Evolutionary conservation across 2,329 filamentous ascomycete genomes (phyloP).

Genomic region (Blastomyces gilchristii): DNA sequence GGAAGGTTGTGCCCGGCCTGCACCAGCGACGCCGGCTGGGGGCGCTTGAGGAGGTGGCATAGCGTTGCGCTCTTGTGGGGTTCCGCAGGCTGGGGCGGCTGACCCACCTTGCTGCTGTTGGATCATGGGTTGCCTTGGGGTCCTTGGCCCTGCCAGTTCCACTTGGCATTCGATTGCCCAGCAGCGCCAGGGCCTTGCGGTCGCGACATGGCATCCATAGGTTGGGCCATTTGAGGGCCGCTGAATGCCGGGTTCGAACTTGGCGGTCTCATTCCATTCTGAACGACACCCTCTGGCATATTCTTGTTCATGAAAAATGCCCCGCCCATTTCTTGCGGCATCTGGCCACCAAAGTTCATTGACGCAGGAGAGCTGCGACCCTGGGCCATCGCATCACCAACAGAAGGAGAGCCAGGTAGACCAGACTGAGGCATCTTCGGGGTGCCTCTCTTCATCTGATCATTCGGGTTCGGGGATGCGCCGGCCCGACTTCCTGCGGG

Average conservation of each 20-base stretch:
- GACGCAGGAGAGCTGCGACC: constrained; percentile 52
- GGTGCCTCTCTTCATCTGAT: constrained; percentile 53
- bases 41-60: constrained; percentile 43
- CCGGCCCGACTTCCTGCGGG: constrained; percentile 47
- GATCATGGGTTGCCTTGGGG: constrained; percentile 25
- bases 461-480: constrained; percentile 51
- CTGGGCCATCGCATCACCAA: constrained; percentile 46
- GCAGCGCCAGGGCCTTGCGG: constrained; percentile 25
- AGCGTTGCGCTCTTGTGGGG: constrained; percentile 47
- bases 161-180: constrained; percentile 31
- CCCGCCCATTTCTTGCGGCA: constrained; percentile 39
- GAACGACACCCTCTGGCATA: constrained; percentile 32
- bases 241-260: constrained; percentile 44
- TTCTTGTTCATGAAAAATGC: constrained; percentile 37
- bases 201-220: constrained; percentile 29
- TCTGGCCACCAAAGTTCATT: constrained; percentile 45
- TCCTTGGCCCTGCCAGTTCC: constrained; percentile 38
- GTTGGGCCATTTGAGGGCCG: constrained; percentile 35
- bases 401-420: constrained; percentile 48
- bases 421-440: constrained; percentile 50
- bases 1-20: constrained; percentile 33
- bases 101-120: constrained; percentile 36
- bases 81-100: constrained; percentile 40
- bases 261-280: constrained; percentile 49
- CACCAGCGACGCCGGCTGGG: constrained; percentile 29